Conservation (phyloP, 1,139 yeast genomes). For the Hemisphaericaspora lyxosophila region DNA sequence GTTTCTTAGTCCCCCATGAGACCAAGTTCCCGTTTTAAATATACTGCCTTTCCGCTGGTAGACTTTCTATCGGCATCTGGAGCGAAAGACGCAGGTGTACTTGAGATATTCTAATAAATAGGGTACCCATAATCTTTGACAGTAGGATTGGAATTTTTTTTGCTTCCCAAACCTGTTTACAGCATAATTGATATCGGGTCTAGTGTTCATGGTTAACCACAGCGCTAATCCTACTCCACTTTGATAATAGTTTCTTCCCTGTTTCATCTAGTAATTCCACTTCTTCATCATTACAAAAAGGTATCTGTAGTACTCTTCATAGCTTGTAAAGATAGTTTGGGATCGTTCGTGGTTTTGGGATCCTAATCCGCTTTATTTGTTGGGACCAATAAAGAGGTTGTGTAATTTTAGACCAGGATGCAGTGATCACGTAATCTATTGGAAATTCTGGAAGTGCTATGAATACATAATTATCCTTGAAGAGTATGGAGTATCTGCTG, state of each 20-base stretch:
- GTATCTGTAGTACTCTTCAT: no score
- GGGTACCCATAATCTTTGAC: neutral
- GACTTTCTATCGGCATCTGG: neutral
- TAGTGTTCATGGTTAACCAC: constrained; percentile 4
- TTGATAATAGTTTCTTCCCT: constrained; percentile 2
- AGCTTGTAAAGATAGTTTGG: no score
- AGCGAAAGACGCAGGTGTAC: neutral
- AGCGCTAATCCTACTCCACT: constrained; percentile 1
- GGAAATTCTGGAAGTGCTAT: no score
- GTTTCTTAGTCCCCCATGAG: constrained; percentile 3
- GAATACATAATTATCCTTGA: no score
- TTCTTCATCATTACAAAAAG: no score
- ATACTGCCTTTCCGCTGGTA: constrained; percentile 3
- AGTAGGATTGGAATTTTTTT: constrained; percentile 3
- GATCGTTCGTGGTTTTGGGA: no score
- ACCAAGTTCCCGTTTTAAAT: constrained; percentile 4
- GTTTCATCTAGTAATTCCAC: neutral
- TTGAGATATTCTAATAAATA: constrained; percentile 1
- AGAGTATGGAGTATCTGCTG: no score
- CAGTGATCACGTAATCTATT: no score
- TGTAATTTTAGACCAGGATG: no score
- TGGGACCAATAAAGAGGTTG: no score
- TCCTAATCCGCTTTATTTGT: no score
- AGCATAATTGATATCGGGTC: constrained; percentile 4
- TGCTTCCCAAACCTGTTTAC: constrained; percentile 1